Base-by-base conservation (phyloP, 257 asterid species). In the Haberlea rhodopensis region DNA sequence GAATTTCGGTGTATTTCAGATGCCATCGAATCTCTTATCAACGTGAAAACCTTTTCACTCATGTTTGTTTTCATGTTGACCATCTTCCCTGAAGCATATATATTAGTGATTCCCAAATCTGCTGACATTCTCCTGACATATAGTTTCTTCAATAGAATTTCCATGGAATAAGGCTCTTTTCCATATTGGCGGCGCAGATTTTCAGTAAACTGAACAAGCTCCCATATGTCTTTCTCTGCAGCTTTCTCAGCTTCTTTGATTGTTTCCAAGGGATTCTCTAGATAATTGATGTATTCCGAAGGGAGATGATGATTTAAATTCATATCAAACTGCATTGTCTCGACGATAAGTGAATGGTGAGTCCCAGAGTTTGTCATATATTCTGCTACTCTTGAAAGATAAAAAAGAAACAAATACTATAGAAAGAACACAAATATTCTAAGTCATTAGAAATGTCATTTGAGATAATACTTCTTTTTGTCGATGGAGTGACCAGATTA, bases 41-140 rank as follows among this genome's bases (percentile, higher is more conserved):
- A 83, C 83, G 80, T 81, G 88, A 91, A 91, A 69, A 91, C 96
- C 73, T 74, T 82, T 76, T 79, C 80, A 49, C 79, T 89, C 90
- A 91, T 89, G 79, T 80, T 87, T 45, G 98, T 84, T 81, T 84
- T 85, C 95, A 91, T 85, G 75, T 76, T 80, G 72, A 91, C 92
- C 76, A 77, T 74, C 86, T 89, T 91, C 65, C 96, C 96, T 9
- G 87, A 83, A 62, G 89, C 81, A 68, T 74, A 80, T 68, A 91
- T 82, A 66, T 78, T 78, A 57, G 73, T 75, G 68, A 91, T 91
- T 66, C 98, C 98, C 73, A 91, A 69, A 79, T 91, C 98, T 40
- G 96, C 95, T 52, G 96, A 87, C 98, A 91, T 91, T 81, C 98
- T 83, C 84, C 81, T 89, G 58, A 89, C 95, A 58, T 91, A 89